Evolutionary conservation across 2,329 filamentous ascomycete genomes (phyloP).

Genomic region (Neofusicoccum laricinum): DNA sequence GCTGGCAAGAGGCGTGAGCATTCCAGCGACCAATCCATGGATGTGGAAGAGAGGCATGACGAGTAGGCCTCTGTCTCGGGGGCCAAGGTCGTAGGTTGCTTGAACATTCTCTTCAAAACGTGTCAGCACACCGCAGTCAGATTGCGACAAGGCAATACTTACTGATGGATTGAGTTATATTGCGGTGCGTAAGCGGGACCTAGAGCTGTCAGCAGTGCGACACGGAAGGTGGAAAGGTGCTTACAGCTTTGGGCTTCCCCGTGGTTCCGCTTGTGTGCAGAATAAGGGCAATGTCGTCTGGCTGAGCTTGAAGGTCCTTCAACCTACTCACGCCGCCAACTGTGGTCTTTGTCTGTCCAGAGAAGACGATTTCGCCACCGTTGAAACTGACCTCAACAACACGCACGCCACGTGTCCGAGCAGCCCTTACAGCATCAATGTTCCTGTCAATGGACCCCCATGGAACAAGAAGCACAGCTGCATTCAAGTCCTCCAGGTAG

Average conservation of each 20-base stretch:
- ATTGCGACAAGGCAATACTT: background rate
- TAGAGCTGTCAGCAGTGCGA: background rate
- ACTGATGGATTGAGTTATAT: conserved; percentile 44
- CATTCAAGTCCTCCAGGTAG: conserved; percentile 76
- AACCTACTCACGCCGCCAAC: conserved; percentile 49
- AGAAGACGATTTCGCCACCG: conserved; percentile 59
- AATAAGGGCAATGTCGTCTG: conserved; percentile 71
- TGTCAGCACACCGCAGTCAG: conserved; percentile 6
- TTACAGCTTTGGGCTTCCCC: conserved; percentile 67
- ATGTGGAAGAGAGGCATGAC: conserved; percentile 85
- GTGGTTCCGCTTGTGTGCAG: conserved; percentile 77
- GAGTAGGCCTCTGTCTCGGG: conserved; percentile 68
- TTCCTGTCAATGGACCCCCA: conserved; percentile 59
- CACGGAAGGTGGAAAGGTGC: background rate
- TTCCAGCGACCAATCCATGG: conserved; percentile 73
- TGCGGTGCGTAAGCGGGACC: conserved; percentile 71
- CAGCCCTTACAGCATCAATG: conserved; percentile 66
- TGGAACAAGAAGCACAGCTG: conserved; percentile 68
- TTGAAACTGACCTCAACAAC: conserved; percentile 78
- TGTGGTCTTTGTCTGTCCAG: conserved; percentile 68
- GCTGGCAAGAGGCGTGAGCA: conserved; percentile 67
- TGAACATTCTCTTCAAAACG: conserved; percentile 62
- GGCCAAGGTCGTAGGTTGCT: conserved; percentile 65
- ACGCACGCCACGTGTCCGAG: conserved; percentile 67
- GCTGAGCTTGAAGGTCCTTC: conserved; percentile 52